These are phyloP conservation scores for Penicillium sumatraense DNA, from an alignment of 2,329 filamentous ascomycete species.

Conservation along the genomic window DNA sequence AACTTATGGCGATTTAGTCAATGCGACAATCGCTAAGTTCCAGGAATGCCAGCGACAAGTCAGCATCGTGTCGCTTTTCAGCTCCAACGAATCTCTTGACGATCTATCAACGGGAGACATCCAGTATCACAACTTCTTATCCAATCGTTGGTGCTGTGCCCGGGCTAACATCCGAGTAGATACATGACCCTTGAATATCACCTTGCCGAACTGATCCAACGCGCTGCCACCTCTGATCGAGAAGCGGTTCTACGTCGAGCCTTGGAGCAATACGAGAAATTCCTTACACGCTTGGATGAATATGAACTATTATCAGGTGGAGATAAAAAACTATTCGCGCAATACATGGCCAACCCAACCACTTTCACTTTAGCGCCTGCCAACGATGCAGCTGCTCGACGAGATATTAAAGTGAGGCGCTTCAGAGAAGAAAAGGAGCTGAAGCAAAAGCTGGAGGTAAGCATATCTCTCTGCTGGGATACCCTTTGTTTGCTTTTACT, in stretches of 20 bases:
- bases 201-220: slow-evolving; percentile 78
- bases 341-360: slow-evolving; percentile 73
- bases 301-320: slow-evolving; percentile 72
- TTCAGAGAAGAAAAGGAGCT: slow-evolving; percentile 86
- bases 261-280: slow-evolving; percentile 75
- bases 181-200: slow-evolving; percentile 79
- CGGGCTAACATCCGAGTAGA: slow-evolving; percentile 45
- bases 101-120: slow-evolving; percentile 85
- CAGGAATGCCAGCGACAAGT: slow-evolving; percentile 73
- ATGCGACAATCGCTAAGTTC: slow-evolving; percentile 70
- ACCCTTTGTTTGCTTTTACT: slow-evolving; percentile 36
- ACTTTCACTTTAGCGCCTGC: slow-evolving; percentile 73
- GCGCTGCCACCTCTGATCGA: slow-evolving; percentile 66
- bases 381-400: slow-evolving; percentile 68
- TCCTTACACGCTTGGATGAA: slow-evolving; percentile 74
- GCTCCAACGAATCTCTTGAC: slow-evolving; percentile 84
- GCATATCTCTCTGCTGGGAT: slow-evolving; percentile 23
- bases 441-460: slow-evolving; percentile 77
- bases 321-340: slow-evolving; percentile 72
- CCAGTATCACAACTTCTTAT: slow-evolving; percentile 57
- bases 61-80: slow-evolving; percentile 79
- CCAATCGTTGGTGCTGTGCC: not conserved
- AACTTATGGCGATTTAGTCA: slow-evolving; percentile 70
- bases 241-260: slow-evolving; percentile 66
- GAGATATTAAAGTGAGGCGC: slow-evolving; percentile 83